Evolutionary conservation across 2,329 filamentous ascomycete genomes (phyloP).

Genomic region (Stagonosporopsis chrysanthemi): DNA sequence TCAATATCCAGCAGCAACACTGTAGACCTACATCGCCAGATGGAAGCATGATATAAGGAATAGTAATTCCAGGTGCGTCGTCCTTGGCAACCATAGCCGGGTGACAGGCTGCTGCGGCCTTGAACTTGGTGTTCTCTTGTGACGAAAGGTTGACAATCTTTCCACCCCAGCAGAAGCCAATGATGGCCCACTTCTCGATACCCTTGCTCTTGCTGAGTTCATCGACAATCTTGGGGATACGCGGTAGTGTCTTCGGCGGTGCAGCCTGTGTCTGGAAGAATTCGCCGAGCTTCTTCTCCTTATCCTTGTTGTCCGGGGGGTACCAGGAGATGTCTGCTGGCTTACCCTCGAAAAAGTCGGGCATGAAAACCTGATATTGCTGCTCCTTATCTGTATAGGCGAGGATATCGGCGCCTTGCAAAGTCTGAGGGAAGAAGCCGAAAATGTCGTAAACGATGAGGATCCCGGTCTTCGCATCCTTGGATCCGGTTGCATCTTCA

Average conservation of each 20-base stretch:
- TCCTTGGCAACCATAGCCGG: conserved; percentile 68
- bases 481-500: conserved; percentile 63
- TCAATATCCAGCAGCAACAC: background rate
- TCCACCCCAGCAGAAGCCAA: conserved; percentile 69
- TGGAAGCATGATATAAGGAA: conserved; percentile 65
- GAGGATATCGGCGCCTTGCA: conserved; percentile 70
- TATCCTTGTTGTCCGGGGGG: conserved; percentile 66
- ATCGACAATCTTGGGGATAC: conserved; percentile 63
- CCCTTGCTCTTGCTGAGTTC: conserved; percentile 59
- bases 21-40: conserved; percentile 54
- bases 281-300: conserved; percentile 65
- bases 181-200: conserved; percentile 65
- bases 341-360: conserved; percentile 86
- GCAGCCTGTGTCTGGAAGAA: conserved; percentile 66
- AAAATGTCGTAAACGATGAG: conserved; percentile 69
- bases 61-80: conserved; percentile 63
- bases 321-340: conserved; percentile 70
- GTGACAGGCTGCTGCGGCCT: conserved; percentile 64
- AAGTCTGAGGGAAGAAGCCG: conserved; percentile 68
- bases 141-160: conserved; percentile 64
- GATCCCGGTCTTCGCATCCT: conserved; percentile 64
- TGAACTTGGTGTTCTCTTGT: conserved; percentile 61
- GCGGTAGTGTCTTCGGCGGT: conserved; percentile 64
- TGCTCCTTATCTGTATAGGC: conserved; percentile 68
- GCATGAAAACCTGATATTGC: conserved; percentile 87